Conservation (phyloP, 2,329 filamentous ascomycete species). For the Pyricularia sp. region DNA sequence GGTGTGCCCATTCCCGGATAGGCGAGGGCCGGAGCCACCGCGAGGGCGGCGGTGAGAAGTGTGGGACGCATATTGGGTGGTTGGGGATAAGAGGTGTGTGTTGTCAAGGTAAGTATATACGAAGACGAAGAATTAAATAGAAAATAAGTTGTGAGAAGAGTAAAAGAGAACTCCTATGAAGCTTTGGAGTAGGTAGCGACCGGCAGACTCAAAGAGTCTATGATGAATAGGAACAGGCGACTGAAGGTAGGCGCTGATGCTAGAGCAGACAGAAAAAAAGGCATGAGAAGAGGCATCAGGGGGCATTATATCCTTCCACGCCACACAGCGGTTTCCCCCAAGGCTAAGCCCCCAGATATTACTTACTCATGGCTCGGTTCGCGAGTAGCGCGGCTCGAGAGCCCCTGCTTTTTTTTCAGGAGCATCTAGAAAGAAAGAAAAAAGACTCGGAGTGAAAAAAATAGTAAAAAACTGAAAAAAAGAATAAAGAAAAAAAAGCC, state of each 20-base stretch:
- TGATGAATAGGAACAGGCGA: not conserved
- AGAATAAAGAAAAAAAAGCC: not conserved
- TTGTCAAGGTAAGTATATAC: not conserved
- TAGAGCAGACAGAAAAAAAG: not conserved
- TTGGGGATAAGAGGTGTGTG: too few species aligned
- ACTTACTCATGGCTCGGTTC: not conserved
- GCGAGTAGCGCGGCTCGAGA: not conserved
- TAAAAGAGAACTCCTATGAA: not conserved
- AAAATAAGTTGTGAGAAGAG: not conserved
- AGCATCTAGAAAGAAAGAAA: not conserved
- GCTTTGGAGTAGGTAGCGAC: not conserved
- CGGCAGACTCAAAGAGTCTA: not conserved
- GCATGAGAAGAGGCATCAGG: not conserved
- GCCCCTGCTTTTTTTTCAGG: not conserved
- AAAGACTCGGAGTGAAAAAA: not conserved
- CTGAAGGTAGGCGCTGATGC: not conserved
- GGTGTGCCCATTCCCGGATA: constrained; percentile 1
- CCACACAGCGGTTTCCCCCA: not conserved
- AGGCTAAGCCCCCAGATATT: not conserved
- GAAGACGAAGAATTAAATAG: not conserved
- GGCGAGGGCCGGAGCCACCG: constrained; percentile 1
- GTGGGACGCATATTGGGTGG: not conserved
- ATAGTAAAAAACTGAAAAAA: not conserved
- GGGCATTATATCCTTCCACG: not conserved
- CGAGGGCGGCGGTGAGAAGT: not conserved